Conservation (phyloP, 495 filamentous ascomycete genomes). For the Neurospora intermedia region DNA sequence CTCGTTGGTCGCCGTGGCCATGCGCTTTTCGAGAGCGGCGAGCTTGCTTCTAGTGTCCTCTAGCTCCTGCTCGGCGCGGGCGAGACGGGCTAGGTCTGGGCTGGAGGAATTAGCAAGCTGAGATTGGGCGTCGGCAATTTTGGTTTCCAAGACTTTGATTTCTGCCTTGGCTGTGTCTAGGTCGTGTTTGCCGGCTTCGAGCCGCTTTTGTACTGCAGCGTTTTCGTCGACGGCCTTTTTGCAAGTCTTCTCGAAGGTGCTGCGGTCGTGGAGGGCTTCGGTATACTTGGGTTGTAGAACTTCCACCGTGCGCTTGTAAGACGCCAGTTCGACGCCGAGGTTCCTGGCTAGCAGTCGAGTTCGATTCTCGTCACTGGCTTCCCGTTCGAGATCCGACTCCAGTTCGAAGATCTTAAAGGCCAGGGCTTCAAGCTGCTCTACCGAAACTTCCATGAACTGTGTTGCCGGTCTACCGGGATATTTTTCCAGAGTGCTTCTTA, state of each 20-base stretch:
- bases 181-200: slow-evolving; percentile 34
- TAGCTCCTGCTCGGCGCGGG: slow-evolving; percentile 27
- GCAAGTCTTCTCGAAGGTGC: slow-evolving; percentile 23
- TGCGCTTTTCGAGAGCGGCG: slow-evolving; percentile 35
- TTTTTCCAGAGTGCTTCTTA: slow-evolving; percentile 13
- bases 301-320: slow-evolving; percentile 16
- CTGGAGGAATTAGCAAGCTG: slow-evolving; percentile 36
- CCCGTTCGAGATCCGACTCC: slow-evolving; percentile 15
- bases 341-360: slow-evolving; percentile 19
- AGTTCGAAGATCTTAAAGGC: slow-evolving; percentile 24
- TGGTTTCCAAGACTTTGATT: slow-evolving; percentile 33
- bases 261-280: slow-evolving; percentile 29
- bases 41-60: slow-evolving; percentile 18
- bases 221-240: slow-evolving; percentile 18
- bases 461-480: neutral
- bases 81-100: slow-evolving; percentile 40
- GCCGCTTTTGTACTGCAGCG: slow-evolving; percentile 7
- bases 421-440: slow-evolving; percentile 27
- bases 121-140: slow-evolving; percentile 38
- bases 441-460: slow-evolving; percentile 16
- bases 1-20: slow-evolving; percentile 28
- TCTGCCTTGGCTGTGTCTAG: slow-evolving; percentile 38
- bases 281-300: slow-evolving; percentile 21
- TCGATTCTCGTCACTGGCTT: slow-evolving; percentile 11
- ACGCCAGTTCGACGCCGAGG: slow-evolving; percentile 21